Base-by-base conservation (phyloP, 75 land plant species). In the Pinus tabuliformis region DNA sequence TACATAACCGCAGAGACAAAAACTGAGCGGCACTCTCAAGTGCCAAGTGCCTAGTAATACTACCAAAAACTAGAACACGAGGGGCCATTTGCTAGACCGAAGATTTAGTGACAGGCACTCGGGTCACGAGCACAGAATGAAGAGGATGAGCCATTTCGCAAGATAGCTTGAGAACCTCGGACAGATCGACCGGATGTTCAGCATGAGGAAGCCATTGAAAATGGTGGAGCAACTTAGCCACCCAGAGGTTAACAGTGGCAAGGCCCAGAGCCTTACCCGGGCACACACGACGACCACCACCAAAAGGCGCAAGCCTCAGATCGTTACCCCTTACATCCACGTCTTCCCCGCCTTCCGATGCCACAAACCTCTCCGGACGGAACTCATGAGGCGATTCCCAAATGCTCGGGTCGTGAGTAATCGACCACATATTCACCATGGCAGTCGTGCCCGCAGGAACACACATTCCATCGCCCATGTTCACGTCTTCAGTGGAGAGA, bases 361-460 rank as follows among this genome's bases (percentile, higher is more conserved):
- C n/a, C 2, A 73, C 15, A 1, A 86, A 89, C 70, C 91, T 63
- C 82, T 86, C 88, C 3, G 88, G 88, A 15, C 73, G 56, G 57
- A 86, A 86, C 78, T 76, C 76, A 57, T 74, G n/a, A 15, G 86
- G 82, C 5, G 61, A 52, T 6, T 42, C 60, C 84, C 84, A 82
- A 3, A 20, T 18, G 6, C 33, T 72, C 3, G 81, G 74, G 56
- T 81, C 83, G 56, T 78, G 86, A 12, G 78, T 64, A 59, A 76
- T 78, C 18, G 78, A 81, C 84, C 84, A 85, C 87, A 85, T 85
- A 74, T 85, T 85, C 37, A 85, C 87, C 87, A 85, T 85, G 13
- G 86, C 85, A 0, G 85, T 85, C 9, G 87, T 85, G 6, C 86
- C 87, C 11, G 72, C 74, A 0, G 87, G 86, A 16, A 85, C 64